phyloP scores from a whole-genome alignment of 352 stramenopile genomes.

The Aphanomyces invadans region DNA sequence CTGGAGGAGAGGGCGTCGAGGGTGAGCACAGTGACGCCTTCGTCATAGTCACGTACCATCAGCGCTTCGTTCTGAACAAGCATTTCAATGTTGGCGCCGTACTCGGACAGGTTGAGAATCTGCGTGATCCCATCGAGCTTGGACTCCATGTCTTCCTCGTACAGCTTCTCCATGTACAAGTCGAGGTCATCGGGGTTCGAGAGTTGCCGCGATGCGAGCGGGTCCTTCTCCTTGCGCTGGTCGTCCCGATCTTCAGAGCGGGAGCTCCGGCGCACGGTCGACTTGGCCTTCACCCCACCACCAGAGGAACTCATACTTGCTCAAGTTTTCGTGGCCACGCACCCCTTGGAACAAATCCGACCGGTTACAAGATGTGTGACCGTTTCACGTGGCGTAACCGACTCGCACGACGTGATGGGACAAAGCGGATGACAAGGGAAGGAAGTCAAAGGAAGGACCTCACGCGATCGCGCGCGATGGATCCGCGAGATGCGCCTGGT shows the following conservation, averaged over 20 bases:
- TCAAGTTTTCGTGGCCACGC: too few relatives aligned
- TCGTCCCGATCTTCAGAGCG: not conserved
- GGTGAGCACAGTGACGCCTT: conserved; percentile 5
- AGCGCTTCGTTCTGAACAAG: conserved; percentile 92
- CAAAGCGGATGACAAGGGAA: too few relatives aligned
- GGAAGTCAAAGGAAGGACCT: too few relatives aligned
- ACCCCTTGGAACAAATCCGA: not conserved
- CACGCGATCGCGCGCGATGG: too few relatives aligned
- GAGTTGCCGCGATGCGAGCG: not conserved
- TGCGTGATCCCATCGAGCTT: conserved; percentile 84
- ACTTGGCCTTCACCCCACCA: not conserved
- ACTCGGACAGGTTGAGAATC: conserved; percentile 86
- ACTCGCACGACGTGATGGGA: too few relatives aligned
- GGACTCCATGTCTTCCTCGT: conserved; percentile 85
- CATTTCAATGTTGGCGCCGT: conserved; percentile 84
- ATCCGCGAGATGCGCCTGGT: too few relatives aligned
- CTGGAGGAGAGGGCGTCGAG: conserved; percentile 28
- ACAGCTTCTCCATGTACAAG: conserved; percentile 91
- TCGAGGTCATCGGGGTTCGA: conserved; percentile 75
- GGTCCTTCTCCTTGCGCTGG: not conserved
- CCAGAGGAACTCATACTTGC: not conserved
- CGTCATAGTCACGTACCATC: conserved; percentile 54
- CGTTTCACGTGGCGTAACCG: not conserved
- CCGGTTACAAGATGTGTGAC: not conserved
- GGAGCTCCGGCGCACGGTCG: not conserved